A percentile compares a stretch with the other conserved stretches of the same genome.
Conservation (phyloP, 805 yeast genomes). For the Blastobotrys attinorum region DNA sequence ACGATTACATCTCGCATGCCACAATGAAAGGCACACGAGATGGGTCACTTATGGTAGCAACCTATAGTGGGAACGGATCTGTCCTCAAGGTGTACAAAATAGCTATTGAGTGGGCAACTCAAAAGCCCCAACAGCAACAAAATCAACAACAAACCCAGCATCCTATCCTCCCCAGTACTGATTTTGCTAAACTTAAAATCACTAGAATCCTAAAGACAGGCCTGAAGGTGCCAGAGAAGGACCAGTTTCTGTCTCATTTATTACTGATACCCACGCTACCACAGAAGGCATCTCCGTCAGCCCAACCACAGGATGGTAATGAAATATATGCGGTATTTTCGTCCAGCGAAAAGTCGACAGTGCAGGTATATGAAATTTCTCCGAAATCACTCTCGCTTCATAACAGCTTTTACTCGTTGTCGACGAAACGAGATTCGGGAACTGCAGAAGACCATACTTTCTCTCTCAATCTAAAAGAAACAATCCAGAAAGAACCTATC, state of each 20-base stretch:
- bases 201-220: slow-evolving; percentile 6
- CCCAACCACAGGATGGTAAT: slow-evolving; percentile 5
- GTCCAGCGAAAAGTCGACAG: slow-evolving; percentile 4
- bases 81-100: slow-evolving; percentile 23
- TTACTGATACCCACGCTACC: slow-evolving; percentile 10
- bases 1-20: slow-evolving; percentile 22
- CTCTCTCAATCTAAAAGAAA: slow-evolving; percentile 8
- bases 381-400: slow-evolving; percentile 13
- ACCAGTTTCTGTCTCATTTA: slow-evolving; percentile 11
- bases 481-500: slow-evolving; percentile 7
- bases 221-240: neutral
- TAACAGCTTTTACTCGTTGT: slow-evolving; percentile 14
- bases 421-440: slow-evolving; percentile 6
- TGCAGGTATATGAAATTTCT: slow-evolving; percentile 11
- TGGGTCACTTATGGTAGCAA: slow-evolving; percentile 22
- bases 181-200: slow-evolving; percentile 1
- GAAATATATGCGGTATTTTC: slow-evolving; percentile 14
- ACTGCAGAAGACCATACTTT: slow-evolving; percentile 6
- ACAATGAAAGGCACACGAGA: slow-evolving; percentile 21
- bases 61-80: slow-evolving; percentile 18
- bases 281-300: slow-evolving; percentile 1
- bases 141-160: slow-evolving; percentile 6
- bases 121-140: slow-evolving; percentile 6
- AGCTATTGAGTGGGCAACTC: slow-evolving; percentile 22
- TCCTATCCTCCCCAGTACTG: slow-evolving; percentile 9